Conservation (phyloP, 805 yeast species). For the Wickerhamomyces canadensis region DNA sequence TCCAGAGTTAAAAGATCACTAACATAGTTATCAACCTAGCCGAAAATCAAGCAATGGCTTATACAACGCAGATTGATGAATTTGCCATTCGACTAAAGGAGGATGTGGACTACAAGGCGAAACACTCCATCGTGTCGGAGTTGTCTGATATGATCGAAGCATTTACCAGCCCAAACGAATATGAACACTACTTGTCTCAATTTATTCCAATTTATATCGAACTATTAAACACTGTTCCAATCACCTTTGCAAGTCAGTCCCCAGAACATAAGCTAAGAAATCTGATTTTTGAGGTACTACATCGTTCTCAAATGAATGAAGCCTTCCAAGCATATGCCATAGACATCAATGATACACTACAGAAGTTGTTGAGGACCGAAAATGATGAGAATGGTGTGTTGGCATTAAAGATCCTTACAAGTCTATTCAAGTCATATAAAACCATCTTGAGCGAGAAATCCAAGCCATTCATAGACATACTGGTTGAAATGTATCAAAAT, state of each 20-base stretch:
- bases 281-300: conserved; percentile 70
- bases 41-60: conserved; percentile 26
- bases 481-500: conserved; percentile 71
- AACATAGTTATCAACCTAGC: too few relatives aligned
- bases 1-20: not conserved
- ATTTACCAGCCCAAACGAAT: conserved; percentile 75
- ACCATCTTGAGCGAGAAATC: conserved; percentile 61
- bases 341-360: conserved; percentile 53
- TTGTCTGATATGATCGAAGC: conserved; percentile 83
- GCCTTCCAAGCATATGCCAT: conserved; percentile 66
- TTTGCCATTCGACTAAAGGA: conserved; percentile 58
- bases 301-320: conserved; percentile 79
- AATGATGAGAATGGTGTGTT: conserved; percentile 95
- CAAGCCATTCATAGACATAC: conserved; percentile 69
- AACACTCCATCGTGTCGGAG: conserved; percentile 71
- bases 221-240: conserved; percentile 61
- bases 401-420: conserved; percentile 82
- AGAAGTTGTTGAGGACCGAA: conserved; percentile 59
- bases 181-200: conserved; percentile 65
- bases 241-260: conserved; percentile 60
- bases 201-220: conserved; percentile 66
- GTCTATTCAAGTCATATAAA: conserved; percentile 82
- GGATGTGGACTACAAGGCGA: conserved; percentile 49
- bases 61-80: conserved; percentile 51
- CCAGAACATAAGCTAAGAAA: conserved; percentile 76